Evolutionary conservation across 169 alveolate genomes (phyloP), one percentile per base, ranked within the genome.

Genomic region (Ichthyophthirius multifiliis): DNA sequence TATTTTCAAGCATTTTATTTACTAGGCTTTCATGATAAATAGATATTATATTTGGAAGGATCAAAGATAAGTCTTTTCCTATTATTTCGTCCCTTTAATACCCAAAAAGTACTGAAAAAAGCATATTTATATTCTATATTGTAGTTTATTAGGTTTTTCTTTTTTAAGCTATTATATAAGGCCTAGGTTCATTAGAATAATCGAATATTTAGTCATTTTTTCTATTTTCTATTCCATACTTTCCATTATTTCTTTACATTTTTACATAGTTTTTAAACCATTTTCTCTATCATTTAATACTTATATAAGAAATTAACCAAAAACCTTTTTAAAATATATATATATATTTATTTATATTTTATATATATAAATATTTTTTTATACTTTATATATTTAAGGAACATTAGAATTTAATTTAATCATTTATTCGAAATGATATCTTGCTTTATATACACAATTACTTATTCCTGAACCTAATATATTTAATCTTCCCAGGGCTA

Each of bases 401-500:
- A 20, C 6, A 5, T 15, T 12, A 15, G 3, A 6, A 34, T 67
- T 67, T 16, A 67, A 18, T 67, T 67, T 67, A 37, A 67, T 5
- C 62, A 67, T 34, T 7, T 44, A 34, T 2, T n/a, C 31, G 13
- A 67, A 67, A 67, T 23, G 39, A 2, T 67, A 32, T 16, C 10
- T 37, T 3, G 77, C 43, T 20, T 39, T 67, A n/a, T 39, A 67
- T 18, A 34, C 77, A 34, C 35, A 34, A 37, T 16, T 6, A 37
- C 63, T 37, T 3, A 67, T 67, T 35, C 31, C 35, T 1, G 77
- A 67, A 34, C 77, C 77, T 20, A 39, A 18, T 3, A 20, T n/a
- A 39, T 67, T 79, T 16, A 79, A 23, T 39, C 48, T 79, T 15
- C 62, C 64, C 35, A 79, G 46, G 12, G 65, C 85, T 35, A 75